Percentiles rank a stretch among this genome's conserved stretches.
Evolutionary conservation across 2,329 filamentous ascomycete species (phyloP).

Genomic region (Hypoxylon sp.): DNA sequence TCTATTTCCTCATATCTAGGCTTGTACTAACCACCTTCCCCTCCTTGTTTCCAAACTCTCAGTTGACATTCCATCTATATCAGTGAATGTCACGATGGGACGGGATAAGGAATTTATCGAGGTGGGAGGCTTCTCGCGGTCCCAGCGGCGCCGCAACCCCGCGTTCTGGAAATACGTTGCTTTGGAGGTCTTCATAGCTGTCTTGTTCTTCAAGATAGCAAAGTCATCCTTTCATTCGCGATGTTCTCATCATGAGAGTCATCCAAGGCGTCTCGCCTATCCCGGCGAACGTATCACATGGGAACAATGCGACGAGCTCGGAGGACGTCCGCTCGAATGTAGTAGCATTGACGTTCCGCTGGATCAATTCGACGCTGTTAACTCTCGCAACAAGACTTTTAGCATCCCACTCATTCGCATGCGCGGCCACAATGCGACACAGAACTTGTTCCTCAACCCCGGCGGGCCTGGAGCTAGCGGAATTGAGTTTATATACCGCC

Average conservation of each 20-base stretch:
- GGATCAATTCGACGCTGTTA: conserved; percentile 60
- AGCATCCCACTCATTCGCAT: conserved; percentile 62
- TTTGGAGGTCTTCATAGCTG: conserved; percentile 5
- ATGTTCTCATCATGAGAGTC: conserved; percentile 4
- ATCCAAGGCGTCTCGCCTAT: conserved; percentile 44
- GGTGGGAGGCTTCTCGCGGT: background rate
- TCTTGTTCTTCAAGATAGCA: conserved; percentile 14
- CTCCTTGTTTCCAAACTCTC: background rate
- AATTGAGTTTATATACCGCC: conserved; percentile 55
- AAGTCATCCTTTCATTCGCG: background rate
- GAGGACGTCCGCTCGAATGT: conserved; percentile 60
- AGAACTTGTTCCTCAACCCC: conserved; percentile 63
- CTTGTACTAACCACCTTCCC: background rate
- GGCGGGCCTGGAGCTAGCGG: conserved; percentile 65
- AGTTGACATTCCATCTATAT: background rate
- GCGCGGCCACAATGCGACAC: conserved; percentile 60
- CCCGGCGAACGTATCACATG: conserved; percentile 58
- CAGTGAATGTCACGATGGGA: conserved; percentile 1
- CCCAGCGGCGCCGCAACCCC: background rate
- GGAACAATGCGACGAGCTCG: conserved; percentile 58
- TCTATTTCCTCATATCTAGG: background rate
- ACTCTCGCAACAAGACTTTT: conserved; percentile 58
- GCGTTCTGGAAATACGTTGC: conserved; percentile 14
- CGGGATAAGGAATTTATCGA: conserved; percentile 7
- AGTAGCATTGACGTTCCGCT: conserved; percentile 62